Evolutionary conservation across 345 rosid species (phyloP).

Genomic region (Ricinus communis): DNA sequence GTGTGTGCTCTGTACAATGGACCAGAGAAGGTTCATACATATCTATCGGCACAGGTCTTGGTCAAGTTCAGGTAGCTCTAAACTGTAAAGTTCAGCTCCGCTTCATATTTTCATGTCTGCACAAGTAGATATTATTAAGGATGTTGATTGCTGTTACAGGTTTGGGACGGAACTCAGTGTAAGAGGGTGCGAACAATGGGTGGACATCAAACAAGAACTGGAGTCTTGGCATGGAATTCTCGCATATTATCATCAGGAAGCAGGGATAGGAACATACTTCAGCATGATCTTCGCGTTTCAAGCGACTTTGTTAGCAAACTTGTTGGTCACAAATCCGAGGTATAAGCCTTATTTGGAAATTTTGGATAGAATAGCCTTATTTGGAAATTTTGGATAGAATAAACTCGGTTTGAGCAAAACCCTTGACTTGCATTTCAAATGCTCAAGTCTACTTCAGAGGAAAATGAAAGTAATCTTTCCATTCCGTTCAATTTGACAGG

Average conservation of each 20-base stretch:
- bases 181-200: conserved; percentile 82
- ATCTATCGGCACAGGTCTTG: conserved; percentile 78
- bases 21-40: conserved; percentile 93
- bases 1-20: conserved; percentile 93
- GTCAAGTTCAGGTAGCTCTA: conserved; percentile 82
- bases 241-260: conserved; percentile 87
- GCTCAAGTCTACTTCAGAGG: no score
- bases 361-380: no score
- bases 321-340: conserved; percentile 96
- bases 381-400: not conserved
- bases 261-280: conserved; percentile 88
- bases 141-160: conserved; percentile 36
- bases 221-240: conserved; percentile 96
- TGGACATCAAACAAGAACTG: conserved; percentile 94
- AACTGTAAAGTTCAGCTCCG: no score
- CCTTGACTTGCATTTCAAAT: not conserved
- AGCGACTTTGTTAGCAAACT: conserved; percentile 69
- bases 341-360: no score
- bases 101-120: not conserved
- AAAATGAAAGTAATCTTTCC: not conserved
- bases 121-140: not conserved
- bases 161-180: conserved; percentile 93
- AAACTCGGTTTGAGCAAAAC: not conserved
- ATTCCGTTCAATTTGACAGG: conserved; percentile 29
- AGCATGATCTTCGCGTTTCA: conserved; percentile 89